Evolutionary conservation across 495 filamentous ascomycete genomes (phyloP), one percentile per base, ranked within the genome.

Genomic region (Xylaria castorea): DNA sequence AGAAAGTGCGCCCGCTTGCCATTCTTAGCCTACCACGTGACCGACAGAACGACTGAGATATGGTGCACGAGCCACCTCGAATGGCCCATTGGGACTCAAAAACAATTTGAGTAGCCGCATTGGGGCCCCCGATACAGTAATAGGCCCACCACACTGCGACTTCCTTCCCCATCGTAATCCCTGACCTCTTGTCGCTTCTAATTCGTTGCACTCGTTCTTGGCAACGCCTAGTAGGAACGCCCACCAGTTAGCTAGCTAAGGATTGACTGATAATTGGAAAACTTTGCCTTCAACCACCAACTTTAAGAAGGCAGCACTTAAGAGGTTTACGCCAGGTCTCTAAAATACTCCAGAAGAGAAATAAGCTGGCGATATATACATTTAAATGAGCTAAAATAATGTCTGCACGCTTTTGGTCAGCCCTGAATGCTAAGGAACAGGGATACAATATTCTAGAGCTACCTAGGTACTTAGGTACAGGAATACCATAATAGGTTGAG

Each of bases 1-100:
- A 18, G 36, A 14, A n/a, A 22, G 42, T 30, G 34, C 25, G 42
- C 63, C 32, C 61, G 11, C 32, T 40, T 67, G 11, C 64, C 64
- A 1, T 53, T 53, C 48, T 38, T 2, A 42, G 48, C 34, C 5
- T 12, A 55, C 50, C 66, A 68, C 66, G 66, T 68, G 66, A 68
- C 48, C 12, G 12, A 27, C 5, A 44, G 34, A 42, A 68, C 66
- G 66, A 40, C 66, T 38, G 61, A 8, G 44, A 42, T 42, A 1
- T 30, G 0, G 18, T 16, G 63, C 40, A 66, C 62, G 40, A 65
- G 38, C 61, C 61, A 63, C 5, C 1, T 18, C 22, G 32, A 22
- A 20, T 60, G 14, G 18, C 30, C 22, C 36, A 25, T n/a, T 30
- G n/a, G n/a, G n/a, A n/a, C n/a, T n/a, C n/a, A n/a, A 2, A 12